Percentiles rank a stretch among this genome's conserved stretches.
Evolutionary conservation across 2,329 filamentous ascomycete genomes (phyloP).

Genomic region (Botryotinia calthae): DNA sequence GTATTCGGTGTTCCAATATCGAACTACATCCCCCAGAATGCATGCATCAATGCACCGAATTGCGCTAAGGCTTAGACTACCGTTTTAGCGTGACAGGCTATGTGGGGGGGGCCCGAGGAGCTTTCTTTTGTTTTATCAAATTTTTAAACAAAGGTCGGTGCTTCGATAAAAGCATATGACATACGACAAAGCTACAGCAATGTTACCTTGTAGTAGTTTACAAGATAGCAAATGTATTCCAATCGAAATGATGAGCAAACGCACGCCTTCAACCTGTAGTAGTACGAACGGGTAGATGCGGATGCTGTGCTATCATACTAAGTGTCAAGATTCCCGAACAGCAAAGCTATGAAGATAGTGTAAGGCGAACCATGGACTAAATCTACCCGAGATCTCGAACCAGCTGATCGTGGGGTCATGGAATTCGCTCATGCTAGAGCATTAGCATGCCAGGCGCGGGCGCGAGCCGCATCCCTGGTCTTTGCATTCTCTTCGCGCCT

Average conservation of each 20-base stretch:
- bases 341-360: neutral
- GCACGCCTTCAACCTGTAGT: neutral
- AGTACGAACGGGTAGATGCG: constrained; percentile 16
- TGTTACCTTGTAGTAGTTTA: constrained; percentile 7
- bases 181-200: neutral
- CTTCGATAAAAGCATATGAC: neutral
- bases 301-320: constrained; percentile 7
- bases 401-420: constrained; percentile 19
- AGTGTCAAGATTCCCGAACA: constrained; percentile 14
- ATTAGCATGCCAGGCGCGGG: constrained; percentile 5
- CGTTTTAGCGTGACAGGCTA: constrained; percentile 3
- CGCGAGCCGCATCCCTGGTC: neutral
- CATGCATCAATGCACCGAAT: neutral
- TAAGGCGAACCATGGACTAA: neutral
- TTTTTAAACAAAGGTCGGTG: neutral
- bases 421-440: constrained; percentile 3
- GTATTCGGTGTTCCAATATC: neutral
- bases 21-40: neutral
- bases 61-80: neutral
- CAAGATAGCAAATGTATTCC: constrained; percentile 5
- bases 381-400: constrained; percentile 21
- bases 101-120: neutral
- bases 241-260: constrained; percentile 7
- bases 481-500: constrained; percentile 19
- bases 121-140: constrained; percentile 10